Base-by-base conservation (phyloP, 2,329 filamentous ascomycete genomes). In the Fusarium sp. region DNA sequence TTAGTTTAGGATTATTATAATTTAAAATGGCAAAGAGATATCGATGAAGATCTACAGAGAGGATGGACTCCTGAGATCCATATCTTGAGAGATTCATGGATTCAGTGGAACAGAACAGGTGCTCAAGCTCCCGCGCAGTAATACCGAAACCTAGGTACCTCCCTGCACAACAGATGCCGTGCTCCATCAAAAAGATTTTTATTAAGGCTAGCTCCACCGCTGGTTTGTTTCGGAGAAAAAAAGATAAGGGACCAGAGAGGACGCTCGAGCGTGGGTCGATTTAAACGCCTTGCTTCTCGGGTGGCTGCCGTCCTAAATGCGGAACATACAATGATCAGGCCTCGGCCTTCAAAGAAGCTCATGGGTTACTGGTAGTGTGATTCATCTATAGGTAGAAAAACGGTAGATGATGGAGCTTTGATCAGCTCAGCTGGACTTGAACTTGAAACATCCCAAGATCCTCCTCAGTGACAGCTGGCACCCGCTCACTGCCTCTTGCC, bases 211-310 rank as follows among this genome's bases (percentile, higher is more conserved):
- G 51, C 33, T 64, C 64, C 67, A 64, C 67, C 34, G 29, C 29
- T 31, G 25, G 56, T 38, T 68, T 62, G 67, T 70, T 70, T 70
- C 67, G 58, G 67, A 55, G 59, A 58, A 44, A 64, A 31, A 31
- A 58, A 50, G 31, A 34, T 10, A 42, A 42, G 23, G 57, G 14
- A 58, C 20, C 11, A 20, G 14, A 23, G 11, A 29, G 1, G 40
- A 44, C 40, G 40, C 40, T 44, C 40, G 40, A 44, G 40, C 40
- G 40, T 44, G 40, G 38, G 18, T 14, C 40, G 40, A 44, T 23
- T 44, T 27, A 20, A 58, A 27, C 42, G 33, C 67, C 57, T 69
- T 69, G 20, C 36, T 36, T 31, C 29, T 31, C 40, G 18, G 40
- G 4, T 9, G 49, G 59, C 33, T 70, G 34, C 53, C 64, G 50